Conservation (phyloP, 345 rosid species). For the Euphorbia pulcherrima region DNA sequence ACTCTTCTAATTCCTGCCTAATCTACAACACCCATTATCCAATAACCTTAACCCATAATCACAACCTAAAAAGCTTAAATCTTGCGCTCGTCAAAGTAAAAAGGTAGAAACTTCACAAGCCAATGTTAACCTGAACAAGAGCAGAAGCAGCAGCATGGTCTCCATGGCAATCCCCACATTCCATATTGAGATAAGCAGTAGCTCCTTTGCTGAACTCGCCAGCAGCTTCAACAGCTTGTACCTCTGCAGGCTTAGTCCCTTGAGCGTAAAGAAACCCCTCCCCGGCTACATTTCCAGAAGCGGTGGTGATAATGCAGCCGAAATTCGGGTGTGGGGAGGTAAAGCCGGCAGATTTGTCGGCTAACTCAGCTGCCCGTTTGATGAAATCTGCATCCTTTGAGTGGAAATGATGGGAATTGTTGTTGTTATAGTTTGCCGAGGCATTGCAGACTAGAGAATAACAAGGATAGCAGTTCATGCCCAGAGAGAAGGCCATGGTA, state of each 20-base stretch:
- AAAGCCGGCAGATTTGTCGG: conserved; percentile 75
- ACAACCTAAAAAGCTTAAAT: not conserved
- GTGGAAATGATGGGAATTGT: conserved; percentile 25
- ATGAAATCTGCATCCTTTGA: conserved; percentile 49
- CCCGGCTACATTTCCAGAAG: conserved; percentile 54
- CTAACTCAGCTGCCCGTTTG: conserved; percentile 58
- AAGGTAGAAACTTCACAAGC: not conserved
- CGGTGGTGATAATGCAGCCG: conserved; percentile 69
- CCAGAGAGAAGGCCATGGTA: conserved; percentile 36
- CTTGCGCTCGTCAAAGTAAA: not conserved
- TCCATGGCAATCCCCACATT: conserved; percentile 93
- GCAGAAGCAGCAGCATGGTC: conserved; percentile 77
- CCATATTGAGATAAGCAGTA: conserved; percentile 78
- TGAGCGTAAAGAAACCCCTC: conserved; percentile 83
- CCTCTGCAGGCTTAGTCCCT: conserved; percentile 82
- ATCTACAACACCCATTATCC: conserved; percentile 17
- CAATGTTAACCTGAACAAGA: conserved; percentile 85
- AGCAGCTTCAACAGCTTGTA: conserved; percentile 66
- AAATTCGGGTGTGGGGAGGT: conserved; percentile 91
- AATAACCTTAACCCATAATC: not conserved
- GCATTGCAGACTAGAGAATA: conserved; percentile 36
- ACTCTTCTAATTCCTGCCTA: conserved; percentile 85
- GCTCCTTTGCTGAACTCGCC: conserved; percentile 52
- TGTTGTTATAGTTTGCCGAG: not conserved
- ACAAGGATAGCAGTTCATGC: conserved; percentile 11